A percentile compares a stretch with the other conserved stretches of the same genome.
Evolutionary conservation across 2,329 filamentous ascomycete species (phyloP).

Genomic region (Tolypocladium endophyticum): DNA sequence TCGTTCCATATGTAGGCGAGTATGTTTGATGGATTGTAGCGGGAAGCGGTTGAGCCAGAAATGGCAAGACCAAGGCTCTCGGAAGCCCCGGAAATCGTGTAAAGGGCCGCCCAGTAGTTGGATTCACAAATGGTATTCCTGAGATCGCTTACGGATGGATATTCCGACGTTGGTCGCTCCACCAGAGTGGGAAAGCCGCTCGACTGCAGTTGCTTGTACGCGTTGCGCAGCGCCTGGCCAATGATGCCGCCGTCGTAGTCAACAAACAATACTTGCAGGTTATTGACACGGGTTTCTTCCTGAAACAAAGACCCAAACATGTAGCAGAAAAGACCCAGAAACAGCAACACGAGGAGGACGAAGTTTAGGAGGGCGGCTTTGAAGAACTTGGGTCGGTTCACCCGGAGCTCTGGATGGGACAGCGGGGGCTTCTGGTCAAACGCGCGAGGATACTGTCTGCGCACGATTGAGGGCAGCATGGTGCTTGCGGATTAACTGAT

Average conservation of each 20-base stretch:
- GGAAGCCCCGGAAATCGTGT: constrained; percentile 6
- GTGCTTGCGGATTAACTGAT: background rate
- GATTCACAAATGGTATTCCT: constrained; percentile 6
- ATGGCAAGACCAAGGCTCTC: constrained; percentile 5
- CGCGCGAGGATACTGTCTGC: constrained; percentile 8
- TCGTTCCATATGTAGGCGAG: constrained; percentile 12
- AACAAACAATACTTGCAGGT: constrained; percentile 10
- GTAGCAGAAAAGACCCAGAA: constrained; percentile 12
- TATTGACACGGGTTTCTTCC: constrained; percentile 8
- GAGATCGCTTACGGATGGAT: constrained; percentile 3
- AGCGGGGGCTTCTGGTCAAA: constrained; percentile 2
- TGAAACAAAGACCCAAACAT: constrained; percentile 11
- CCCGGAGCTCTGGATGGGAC: constrained; percentile 3
- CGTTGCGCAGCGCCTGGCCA: constrained; percentile 9
- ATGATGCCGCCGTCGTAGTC: constrained; percentile 13
- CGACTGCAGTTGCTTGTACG: constrained; percentile 8
- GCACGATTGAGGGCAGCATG: background rate
- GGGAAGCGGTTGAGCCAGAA: constrained; percentile 1
- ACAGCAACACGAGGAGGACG: constrained; percentile 29
- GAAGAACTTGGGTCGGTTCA: constrained; percentile 7
- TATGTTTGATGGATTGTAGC: constrained; percentile 7
- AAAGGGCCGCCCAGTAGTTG: constrained; percentile 11
- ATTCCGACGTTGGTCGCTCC: constrained; percentile 6
- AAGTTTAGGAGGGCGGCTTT: constrained; percentile 7
- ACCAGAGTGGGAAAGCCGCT: constrained; percentile 8